Percentiles rank a stretch among this genome's conserved stretches.
Conservation (phyloP, 768 basidiomycete species). For the Solioccasus polychromus region DNA sequence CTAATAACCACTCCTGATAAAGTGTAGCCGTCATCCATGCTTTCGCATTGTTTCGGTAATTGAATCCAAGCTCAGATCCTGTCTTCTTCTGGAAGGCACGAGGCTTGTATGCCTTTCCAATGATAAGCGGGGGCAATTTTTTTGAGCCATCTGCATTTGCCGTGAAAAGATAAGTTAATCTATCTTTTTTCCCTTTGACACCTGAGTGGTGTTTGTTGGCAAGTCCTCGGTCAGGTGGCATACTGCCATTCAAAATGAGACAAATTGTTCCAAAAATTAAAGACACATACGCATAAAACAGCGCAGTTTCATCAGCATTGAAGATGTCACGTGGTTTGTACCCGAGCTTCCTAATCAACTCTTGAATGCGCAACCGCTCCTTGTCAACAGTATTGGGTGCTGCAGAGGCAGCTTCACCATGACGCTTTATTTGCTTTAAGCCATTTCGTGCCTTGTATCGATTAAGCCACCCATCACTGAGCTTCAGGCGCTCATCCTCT, state of each 20-base stretch:
- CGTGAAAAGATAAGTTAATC: no score
- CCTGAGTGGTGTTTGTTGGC: no score
- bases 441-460: not conserved
- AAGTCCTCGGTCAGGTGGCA: constrained; percentile 7
- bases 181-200: no score
- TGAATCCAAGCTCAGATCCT: not conserved
- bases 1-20: constrained; percentile 5
- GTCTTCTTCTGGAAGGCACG: constrained; percentile 2
- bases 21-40: constrained; percentile 5
- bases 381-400: no score
- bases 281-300: no score
- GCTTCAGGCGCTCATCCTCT: constrained; percentile 28
- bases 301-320: no score
- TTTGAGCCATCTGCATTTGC: no score
- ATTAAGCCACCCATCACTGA: constrained; percentile 34
- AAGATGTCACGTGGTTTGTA: no score
- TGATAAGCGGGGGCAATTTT: no score
- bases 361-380: no score
- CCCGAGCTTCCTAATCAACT: no score
- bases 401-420: constrained; percentile 37
- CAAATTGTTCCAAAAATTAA: no score
- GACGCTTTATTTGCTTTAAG: constrained; percentile 19
- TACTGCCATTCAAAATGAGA: not conserved
- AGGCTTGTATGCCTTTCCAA: constrained; percentile 1
- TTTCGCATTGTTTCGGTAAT: constrained; percentile 2